Conservation (phyloP, 1,139 yeast genomes). For the Pichia sp. region DNA sequence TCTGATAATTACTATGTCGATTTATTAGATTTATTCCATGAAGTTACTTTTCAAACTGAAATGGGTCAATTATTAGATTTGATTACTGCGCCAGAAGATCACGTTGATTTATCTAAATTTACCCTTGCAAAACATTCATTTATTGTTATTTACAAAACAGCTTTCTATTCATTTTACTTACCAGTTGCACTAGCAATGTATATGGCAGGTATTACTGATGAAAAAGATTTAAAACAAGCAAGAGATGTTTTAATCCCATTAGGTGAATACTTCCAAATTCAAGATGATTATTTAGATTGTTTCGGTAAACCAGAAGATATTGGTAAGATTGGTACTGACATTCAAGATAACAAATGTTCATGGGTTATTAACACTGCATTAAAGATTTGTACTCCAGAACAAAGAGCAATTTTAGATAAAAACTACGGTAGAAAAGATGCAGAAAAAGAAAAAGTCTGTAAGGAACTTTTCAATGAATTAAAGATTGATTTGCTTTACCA, state of each 20-base stretch:
- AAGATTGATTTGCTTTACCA: slow-evolving; percentile 65
- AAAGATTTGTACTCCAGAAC: slow-evolving; percentile 69
- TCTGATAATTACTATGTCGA: slow-evolving; percentile 80
- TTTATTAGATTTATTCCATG: slow-evolving; percentile 85
- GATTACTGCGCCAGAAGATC: slow-evolving; percentile 95
- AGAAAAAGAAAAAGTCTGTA: slow-evolving; percentile 63
- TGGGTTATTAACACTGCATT: slow-evolving; percentile 97
- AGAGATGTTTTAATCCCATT: slow-evolving; percentile 83
- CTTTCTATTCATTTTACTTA: slow-evolving; percentile 92
- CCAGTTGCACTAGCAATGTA: slow-evolving; percentile 97
- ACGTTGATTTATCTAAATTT: slow-evolving; percentile 81
- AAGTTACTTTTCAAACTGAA: slow-evolving; percentile 95
- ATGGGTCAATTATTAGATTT: slow-evolving; percentile 93
- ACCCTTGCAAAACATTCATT: slow-evolving; percentile 86
- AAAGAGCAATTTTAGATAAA: slow-evolving; percentile 72
- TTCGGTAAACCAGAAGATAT: slow-evolving; percentile 96
- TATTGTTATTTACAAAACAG: slow-evolving; percentile 94
- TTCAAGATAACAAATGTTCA: slow-evolving; percentile 96
- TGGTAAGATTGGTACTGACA: slow-evolving; percentile 98
- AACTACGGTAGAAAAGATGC: slow-evolving; percentile 86
- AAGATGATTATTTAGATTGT: slow-evolving; percentile 95
- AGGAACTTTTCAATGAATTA: slow-evolving; percentile 68
- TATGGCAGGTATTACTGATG: slow-evolving; percentile 73
- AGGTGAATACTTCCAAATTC: slow-evolving; percentile 98
- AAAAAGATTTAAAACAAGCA: slow-evolving; percentile 79